Evolutionary conservation across 192 early-diverging fungal genomes (phyloP), one percentile per base, ranked within the genome.

Genomic region (Backusella tarrabulga): DNA sequence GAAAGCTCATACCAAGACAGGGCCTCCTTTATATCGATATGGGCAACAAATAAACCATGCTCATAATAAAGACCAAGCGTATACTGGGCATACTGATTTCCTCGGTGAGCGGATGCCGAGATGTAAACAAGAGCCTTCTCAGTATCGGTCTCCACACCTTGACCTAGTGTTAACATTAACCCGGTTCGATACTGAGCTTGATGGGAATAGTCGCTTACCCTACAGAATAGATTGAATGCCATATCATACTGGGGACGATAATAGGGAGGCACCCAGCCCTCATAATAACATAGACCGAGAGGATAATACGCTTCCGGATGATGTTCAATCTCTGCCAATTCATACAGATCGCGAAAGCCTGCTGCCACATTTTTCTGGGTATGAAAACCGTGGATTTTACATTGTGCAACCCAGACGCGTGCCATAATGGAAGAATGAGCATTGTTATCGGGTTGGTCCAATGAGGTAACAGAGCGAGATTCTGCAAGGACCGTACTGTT

Each of bases 11-110:
- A 81, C 52, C 60, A 81, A 19, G 50, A 34, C 68, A 35, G 40
- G 19, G 80, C 71, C 29, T 44, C 52, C 14, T 44, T 29, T 63
- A 32, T 29, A 5, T 63, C 12, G 15, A 66, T 66, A 15, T 75
- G 42, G 11, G 42, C 14, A 6, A 79, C 67, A 8, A 50, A 23
- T 35, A 71, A 34, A 26, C 76, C 79, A 32, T 72, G 63, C 12
- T 80, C 75, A 68, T 77, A 80, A 32, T 76, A 71, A 29, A 80
- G 34, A 3, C 75, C 79, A 34, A 80, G 46, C 19, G 72, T 56
- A 12, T 66, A 76, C 66, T 80, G 79, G 14, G 74, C 79, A 29
- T 76, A 76, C 60, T 69, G 67, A 52, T 54, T 60, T 19, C 34
- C 38, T 36, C 35, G 38, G 7, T 42, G 4, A 19, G 52, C 38